These are phyloP conservation scores for Psidium guajava DNA, from an alignment of 345 rosid genomes.

Conservation along the genomic window DNA sequence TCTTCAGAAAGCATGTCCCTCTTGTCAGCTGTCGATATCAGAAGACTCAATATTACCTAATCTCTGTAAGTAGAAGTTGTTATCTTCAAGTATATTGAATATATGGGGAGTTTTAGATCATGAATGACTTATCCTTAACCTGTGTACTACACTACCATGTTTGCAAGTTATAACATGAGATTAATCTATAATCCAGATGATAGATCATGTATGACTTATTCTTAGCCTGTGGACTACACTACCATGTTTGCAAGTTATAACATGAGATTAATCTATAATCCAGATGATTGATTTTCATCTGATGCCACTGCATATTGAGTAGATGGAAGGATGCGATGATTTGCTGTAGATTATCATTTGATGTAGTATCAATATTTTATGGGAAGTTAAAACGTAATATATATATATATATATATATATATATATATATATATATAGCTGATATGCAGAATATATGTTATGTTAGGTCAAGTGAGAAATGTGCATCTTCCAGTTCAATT, in stretches of 20 bases:
- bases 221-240: not conserved
- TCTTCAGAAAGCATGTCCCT: constrained; percentile 69
- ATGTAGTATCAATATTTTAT: not conserved
- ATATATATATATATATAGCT: no score
- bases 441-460: not conserved
- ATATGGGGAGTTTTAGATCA: not conserved
- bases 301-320: not conserved
- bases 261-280: not conserved
- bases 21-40: constrained; percentile 53
- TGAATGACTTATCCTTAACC: not conserved
- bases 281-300: not conserved
- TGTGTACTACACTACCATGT: not conserved
- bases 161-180: not conserved
- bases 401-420: no score
- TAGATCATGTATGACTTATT: not conserved
- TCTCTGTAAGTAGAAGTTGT: constrained; percentile 41
- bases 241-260: not conserved
- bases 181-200: not conserved
- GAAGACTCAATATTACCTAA: constrained; percentile 70
- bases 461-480: not conserved
- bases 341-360: not conserved
- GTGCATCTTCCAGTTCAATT: not conserved
- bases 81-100: not conserved
- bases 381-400: not conserved
- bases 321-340: not conserved